Base-by-base conservation (phyloP, 2,329 filamentous ascomycete genomes). In the Zopfia rhizophila region DNA sequence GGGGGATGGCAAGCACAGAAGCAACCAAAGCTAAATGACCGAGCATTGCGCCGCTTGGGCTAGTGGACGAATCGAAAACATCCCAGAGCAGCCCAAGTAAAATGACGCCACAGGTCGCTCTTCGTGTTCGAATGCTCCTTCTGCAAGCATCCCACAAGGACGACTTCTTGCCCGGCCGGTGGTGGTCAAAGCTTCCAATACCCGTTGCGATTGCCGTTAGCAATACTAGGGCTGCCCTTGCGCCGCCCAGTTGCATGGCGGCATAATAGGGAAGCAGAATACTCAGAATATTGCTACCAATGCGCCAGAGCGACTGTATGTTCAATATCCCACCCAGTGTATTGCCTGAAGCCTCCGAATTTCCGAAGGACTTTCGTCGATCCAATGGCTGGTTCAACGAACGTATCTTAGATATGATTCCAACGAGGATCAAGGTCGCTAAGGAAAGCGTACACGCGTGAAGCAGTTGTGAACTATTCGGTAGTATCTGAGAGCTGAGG, bases 191-290 rank as follows among this genome's bases (percentile, higher is more conserved):
- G 18, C 56, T 53, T 14, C 66, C 68, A 16, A 83, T 46, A 6
- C 77, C 78, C 11, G 77, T 74, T 6, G 78, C 73, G 3, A 74
- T 53, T 6, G 76, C 74, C 23, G 77, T 63, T 30, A 84, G 65
- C 19, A 84, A 53, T 2, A 78, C 53, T n/a, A 83, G 65, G 8
- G 79, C 78, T n/a, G 79, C 77, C 40, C 78, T 70, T 45, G 78
- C 74, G 10, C 79, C 81, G 7, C 82, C 82, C 10, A 85, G 63
- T 45, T 82, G 77, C 51, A 82, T 72, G 0, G 79, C 66, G 7
- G 82, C 79, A 58, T 82, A 85, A 56, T 83, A 80, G 1, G 83
- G 83, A 21, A 85, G 58, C 3, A 74, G 66, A 16, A 81, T 60
- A 13, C 76, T 71, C 21, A 72, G 45, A n/a, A 72, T 58, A 37